These are phyloP conservation scores for Eimeria zaria DNA, from an alignment of 169 alveolate species.

Conservation along the genomic window DNA sequence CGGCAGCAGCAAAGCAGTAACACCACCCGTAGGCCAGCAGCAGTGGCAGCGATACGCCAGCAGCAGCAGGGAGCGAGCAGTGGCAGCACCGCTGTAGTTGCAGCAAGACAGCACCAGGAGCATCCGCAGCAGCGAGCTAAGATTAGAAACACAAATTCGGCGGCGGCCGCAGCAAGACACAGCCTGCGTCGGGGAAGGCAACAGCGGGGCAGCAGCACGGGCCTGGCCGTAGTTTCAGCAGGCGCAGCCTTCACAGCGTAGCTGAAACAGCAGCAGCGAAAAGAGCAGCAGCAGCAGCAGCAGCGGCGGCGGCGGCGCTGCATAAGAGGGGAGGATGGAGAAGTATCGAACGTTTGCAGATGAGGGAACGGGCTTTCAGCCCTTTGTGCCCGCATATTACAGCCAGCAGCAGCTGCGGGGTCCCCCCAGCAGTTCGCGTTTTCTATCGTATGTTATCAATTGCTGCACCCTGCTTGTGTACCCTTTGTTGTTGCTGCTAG, in stretches of 20 bases:
- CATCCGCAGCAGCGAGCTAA: not conserved
- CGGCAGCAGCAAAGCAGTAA: not conserved
- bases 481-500: slow-evolving; percentile 30
- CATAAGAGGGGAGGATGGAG: slow-evolving; percentile 54
- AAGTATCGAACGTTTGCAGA: slow-evolving; percentile 79
- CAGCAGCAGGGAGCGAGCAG: not conserved
- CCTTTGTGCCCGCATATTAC: slow-evolving; percentile 78
- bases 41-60: not conserved
- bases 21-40: not conserved
- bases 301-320: not conserved
- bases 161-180: not conserved
- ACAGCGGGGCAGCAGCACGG: slow-evolving; percentile 5
- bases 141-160: not conserved
- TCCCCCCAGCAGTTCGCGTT: slow-evolving; percentile 19
- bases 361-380: slow-evolving; percentile 79
- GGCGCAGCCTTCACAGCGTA: not conserved
- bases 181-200: not conserved
- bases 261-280: not conserved
- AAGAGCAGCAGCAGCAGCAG: not conserved
- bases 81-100: not conserved
- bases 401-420: slow-evolving; percentile 73
- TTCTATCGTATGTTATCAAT: not conserved
- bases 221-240: slow-evolving; percentile 16
- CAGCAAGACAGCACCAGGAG: not conserved
- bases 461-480: not conserved